Base-by-base conservation (phyloP, 495 filamentous ascomycete species). In the Hypoxylon lienhwacheense region DNA sequence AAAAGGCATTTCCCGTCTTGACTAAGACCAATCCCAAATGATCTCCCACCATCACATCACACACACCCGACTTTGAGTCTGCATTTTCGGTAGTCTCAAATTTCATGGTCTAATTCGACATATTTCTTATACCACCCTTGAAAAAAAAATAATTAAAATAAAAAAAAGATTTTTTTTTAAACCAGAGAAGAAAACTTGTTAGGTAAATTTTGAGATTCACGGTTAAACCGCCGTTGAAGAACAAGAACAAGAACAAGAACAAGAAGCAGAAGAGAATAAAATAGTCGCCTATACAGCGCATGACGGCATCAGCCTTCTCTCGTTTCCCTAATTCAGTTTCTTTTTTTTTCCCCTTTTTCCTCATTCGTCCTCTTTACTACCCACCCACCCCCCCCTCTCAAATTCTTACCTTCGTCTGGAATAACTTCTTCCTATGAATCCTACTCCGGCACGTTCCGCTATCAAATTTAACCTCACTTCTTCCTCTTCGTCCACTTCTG, bases 391-490 rank as follows among this genome's bases (percentile, higher is more conserved):
- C n/a, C n/a, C n/a, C n/a, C n/a, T n/a, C n/a, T n/a, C n/a, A n/a
- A n/a, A n/a, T n/a, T n/a, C n/a, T n/a, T n/a, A n/a, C n/a, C n/a
- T n/a, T n/a, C n/a, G n/a, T n/a, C 39, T 20, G 51, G 43, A 56
- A 56, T 56, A 61, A 44, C 47, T 47, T 61, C 52, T 43, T 61
- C 52, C 47, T 53, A 61, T 61, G 58, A 61, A 11, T 61, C 43
- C 47, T 35, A 28, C 42, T 35, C 24, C 52, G 52, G 42, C 5
- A 47, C 47, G 25, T 3, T 16, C 24, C n/a, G n/a, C n/a, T 44
- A 14, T 14, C 20, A 24, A 36, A 7, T 39, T 33, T 42, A 52
- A 35, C 12, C 34, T 26, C 52, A 43, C 34, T 47, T 26, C 47
- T 15, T 20, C 17, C 19, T 24, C 17, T 7, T 39, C 42, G n/a